Evolutionary conservation across 495 filamentous ascomycete species (phyloP).

Genomic region (Daldinia caldariorum): DNA sequence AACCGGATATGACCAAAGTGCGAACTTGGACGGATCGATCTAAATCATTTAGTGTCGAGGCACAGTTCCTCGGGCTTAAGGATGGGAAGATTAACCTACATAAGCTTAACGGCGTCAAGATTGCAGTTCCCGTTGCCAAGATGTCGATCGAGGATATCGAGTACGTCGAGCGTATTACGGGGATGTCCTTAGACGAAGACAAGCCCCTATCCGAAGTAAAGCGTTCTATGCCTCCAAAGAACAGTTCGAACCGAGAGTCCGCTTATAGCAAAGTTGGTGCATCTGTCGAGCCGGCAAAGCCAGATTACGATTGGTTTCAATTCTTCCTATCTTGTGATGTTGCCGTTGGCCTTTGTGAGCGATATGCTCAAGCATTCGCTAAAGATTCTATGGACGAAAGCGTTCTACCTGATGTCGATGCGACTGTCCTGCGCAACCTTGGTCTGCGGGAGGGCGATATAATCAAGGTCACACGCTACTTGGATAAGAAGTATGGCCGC

Average conservation of each 20-base stretch:
- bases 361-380: constrained; percentile 87
- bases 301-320: constrained; percentile 97
- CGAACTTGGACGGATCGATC: constrained; percentile 94
- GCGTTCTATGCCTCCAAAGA: constrained; percentile 51
- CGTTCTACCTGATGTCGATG: constrained; percentile 85
- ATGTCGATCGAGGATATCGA: constrained; percentile 96
- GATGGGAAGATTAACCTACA: constrained; percentile 98
- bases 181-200: constrained; percentile 93
- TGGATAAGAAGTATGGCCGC: constrained; percentile 84
- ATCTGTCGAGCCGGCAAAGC: constrained; percentile 66
- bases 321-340: constrained; percentile 96
- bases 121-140: constrained; percentile 92
- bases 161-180: constrained; percentile 87
- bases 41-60: constrained; percentile 96
- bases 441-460: constrained; percentile 97
- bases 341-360: constrained; percentile 88
- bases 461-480: constrained; percentile 87
- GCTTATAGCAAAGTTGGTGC: constrained; percentile 54
- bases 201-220: constrained; percentile 89
- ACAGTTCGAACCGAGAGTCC: constrained; percentile 35
- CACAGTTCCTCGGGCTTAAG: constrained; percentile 91
- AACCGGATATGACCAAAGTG: constrained; percentile 84
- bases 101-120: constrained; percentile 97
- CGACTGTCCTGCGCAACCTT: constrained; percentile 80
- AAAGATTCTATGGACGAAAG: constrained; percentile 96